Conservation (phyloP, 2,329 filamentous ascomycete genomes). For the Fusarium hainanense region DNA sequence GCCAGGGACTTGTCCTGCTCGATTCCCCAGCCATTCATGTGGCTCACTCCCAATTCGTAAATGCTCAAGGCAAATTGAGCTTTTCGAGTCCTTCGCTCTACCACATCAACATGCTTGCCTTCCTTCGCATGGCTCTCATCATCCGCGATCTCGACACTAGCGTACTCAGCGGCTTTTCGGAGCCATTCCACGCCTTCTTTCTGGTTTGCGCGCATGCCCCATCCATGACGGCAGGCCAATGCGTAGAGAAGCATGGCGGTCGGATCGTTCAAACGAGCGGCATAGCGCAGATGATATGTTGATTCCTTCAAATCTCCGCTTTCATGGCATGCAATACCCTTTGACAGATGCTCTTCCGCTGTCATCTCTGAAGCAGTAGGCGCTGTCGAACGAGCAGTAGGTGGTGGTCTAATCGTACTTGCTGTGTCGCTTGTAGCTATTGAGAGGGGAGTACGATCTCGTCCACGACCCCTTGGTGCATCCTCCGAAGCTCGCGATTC, state of each 20-base stretch:
- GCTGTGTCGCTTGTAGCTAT: conserved; percentile 64
- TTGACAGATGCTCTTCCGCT: conserved; percentile 87
- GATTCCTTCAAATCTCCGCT: conserved; percentile 90
- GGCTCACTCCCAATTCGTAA: conserved; percentile 95
- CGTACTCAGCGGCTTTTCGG: conserved; percentile 87
- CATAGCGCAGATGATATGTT: conserved; percentile 93
- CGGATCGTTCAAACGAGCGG: conserved; percentile 84
- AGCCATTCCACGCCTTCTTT: conserved; percentile 92
- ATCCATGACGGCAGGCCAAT: conserved; percentile 93
- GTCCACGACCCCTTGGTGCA: conserved; percentile 58
- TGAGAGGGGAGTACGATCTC: conserved; percentile 61
- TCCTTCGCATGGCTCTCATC: conserved; percentile 76
- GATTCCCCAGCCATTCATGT: conserved; percentile 98
- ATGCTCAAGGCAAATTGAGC: conserved; percentile 95
- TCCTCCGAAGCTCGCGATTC: conserved; percentile 61
- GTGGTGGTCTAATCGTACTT: conserved; percentile 60
- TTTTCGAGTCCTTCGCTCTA: conserved; percentile 83
- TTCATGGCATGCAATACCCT: conserved; percentile 91
- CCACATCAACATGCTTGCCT: conserved; percentile 70
- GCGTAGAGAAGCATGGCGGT: conserved; percentile 97
- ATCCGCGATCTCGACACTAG: conserved; percentile 83
- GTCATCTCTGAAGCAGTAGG: conserved; percentile 76
- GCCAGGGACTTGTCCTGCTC: conserved; percentile 90
- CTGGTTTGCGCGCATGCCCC: conserved; percentile 96
- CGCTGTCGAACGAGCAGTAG: conserved; percentile 58